Conservation (phyloP, 768 basidiomycete species). For the Pleurotus citrinopileatus region DNA sequence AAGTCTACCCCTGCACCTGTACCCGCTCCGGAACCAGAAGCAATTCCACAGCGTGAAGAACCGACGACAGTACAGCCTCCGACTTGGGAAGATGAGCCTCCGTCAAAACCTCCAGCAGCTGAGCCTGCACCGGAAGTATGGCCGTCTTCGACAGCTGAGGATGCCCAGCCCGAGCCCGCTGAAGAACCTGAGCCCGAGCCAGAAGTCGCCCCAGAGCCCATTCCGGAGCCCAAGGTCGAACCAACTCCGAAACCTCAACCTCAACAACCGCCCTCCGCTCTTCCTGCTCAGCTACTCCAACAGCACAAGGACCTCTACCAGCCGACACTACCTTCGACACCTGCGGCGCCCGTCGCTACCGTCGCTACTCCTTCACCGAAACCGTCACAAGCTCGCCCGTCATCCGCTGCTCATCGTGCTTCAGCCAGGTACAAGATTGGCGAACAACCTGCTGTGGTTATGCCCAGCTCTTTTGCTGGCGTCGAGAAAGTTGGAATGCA, state of each 20-base stretch:
- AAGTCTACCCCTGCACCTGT: slow-evolving; percentile 27
- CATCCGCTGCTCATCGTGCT: slow-evolving; percentile 49
- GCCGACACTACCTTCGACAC: slow-evolving; percentile 14
- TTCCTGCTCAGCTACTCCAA: slow-evolving; percentile 6
- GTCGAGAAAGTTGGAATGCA: slow-evolving; percentile 87
- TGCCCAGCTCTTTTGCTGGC: slow-evolving; percentile 65
- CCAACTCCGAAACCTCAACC: slow-evolving; percentile 30
- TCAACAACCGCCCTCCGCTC: slow-evolving; percentile 23
- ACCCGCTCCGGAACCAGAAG: slow-evolving; percentile 32
- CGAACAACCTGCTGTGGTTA: slow-evolving; percentile 72
- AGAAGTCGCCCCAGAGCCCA: slow-evolving; percentile 24
- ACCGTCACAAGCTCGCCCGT: slow-evolving; percentile 46
- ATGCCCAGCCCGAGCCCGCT: slow-evolving; percentile 12
- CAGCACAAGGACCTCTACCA: background rate
- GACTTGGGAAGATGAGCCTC: slow-evolving; percentile 71
- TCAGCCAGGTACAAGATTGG: slow-evolving; percentile 67
- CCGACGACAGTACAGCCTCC: slow-evolving; percentile 68
- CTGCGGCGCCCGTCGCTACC: slow-evolving; percentile 23
- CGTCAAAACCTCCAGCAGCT: slow-evolving; percentile 29
- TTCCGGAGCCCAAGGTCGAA: slow-evolving; percentile 25
- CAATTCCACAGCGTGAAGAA: slow-evolving; percentile 52
- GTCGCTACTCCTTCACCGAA: slow-evolving; percentile 47
- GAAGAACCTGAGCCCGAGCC: slow-evolving; percentile 22
- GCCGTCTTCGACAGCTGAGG: slow-evolving; percentile 13
- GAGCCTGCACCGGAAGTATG: slow-evolving; percentile 19